phyloP scores from a whole-genome alignment of 2,329 filamentous ascomycete genomes.

The Fusarium setosum region DNA sequence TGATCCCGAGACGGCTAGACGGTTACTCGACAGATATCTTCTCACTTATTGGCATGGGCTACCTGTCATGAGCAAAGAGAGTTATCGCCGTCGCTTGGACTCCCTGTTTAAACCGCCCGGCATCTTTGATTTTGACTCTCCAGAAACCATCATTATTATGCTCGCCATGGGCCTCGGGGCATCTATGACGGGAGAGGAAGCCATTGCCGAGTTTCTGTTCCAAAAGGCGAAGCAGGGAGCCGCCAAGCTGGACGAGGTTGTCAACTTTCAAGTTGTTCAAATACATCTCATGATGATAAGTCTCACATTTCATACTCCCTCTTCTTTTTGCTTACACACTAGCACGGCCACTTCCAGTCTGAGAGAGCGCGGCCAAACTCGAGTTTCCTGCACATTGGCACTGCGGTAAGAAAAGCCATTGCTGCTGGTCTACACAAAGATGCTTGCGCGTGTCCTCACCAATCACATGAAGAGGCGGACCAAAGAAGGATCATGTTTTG shows the following conservation, averaged over 20 bases:
- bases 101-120: slow-evolving; percentile 47
- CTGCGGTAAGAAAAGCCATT: slow-evolving; percentile 54
- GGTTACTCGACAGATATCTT: slow-evolving; percentile 54
- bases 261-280: slow-evolving; percentile 57
- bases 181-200: slow-evolving; percentile 51
- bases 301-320: not conserved
- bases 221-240: slow-evolving; percentile 55
- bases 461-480: slow-evolving; percentile 48
- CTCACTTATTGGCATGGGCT: slow-evolving; percentile 52
- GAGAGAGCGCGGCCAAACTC: slow-evolving; percentile 57
- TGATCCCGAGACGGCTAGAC: slow-evolving; percentile 50
- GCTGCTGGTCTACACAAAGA: slow-evolving; percentile 58
- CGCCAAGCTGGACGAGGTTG: slow-evolving; percentile 53
- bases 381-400: slow-evolving; percentile 53
- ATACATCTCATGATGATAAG: slow-evolving; percentile 59
- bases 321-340: slow-evolving; percentile 4
- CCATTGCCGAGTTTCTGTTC: slow-evolving; percentile 54
- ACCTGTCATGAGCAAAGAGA: slow-evolving; percentile 49
- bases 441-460: slow-evolving; percentile 44
- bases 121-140: slow-evolving; percentile 47
- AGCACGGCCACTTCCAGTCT: slow-evolving; percentile 55
- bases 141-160: slow-evolving; percentile 51
- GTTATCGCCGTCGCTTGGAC: slow-evolving; percentile 49
- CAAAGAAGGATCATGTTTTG: slow-evolving; percentile 50
- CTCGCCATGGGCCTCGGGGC: slow-evolving; percentile 51